Percentiles rank a stretch among this genome's conserved stretches.
phyloP scores from a whole-genome alignment of 2,329 filamentous ascomycete genomes.

The Fusarium lateritium region DNA sequence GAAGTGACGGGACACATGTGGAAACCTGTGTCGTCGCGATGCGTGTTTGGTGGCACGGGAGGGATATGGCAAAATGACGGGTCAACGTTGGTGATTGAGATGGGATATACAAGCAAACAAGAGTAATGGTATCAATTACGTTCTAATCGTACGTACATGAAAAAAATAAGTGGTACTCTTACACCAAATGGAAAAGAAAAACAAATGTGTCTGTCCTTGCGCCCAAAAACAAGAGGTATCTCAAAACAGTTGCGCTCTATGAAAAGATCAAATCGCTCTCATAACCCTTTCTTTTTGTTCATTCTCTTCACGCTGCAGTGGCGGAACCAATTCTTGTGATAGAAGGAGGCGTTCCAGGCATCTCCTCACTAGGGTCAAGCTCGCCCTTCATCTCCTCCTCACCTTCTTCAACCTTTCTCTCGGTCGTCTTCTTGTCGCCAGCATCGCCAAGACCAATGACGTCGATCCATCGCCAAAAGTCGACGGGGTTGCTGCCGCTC shows the following conservation, averaged over 20 bases:
- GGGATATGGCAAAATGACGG: constrained; percentile 41
- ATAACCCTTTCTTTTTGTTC: constrained; percentile 25
- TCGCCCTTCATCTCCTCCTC: constrained; percentile 56
- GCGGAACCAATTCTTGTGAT: constrained; percentile 28
- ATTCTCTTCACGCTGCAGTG: constrained; percentile 35
- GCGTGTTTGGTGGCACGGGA: constrained; percentile 41
- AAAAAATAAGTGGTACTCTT: constrained; percentile 3
- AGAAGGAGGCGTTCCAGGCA: constrained; percentile 9
- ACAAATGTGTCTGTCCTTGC: constrained; percentile 17
- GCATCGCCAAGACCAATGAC: constrained; percentile 63
- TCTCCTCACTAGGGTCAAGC: constrained; percentile 54
- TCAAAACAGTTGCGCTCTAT: constrained; percentile 16
- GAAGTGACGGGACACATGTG: constrained; percentile 42
- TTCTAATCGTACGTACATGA: constrained; percentile 18
- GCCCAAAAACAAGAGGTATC: constrained; percentile 39
- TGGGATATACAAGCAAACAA: constrained; percentile 15
- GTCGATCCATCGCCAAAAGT: constrained; percentile 68
- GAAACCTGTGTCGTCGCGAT: constrained; percentile 43
- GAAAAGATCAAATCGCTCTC: constrained; percentile 37
- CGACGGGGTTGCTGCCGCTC: constrained; percentile 57
- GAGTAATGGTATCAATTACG: constrained; percentile 4
- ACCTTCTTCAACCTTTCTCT: constrained; percentile 54
- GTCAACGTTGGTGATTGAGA: constrained; percentile 37
- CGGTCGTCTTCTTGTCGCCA: constrained; percentile 49
- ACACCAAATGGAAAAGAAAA: background rate